Conservation (phyloP, 345 rosid species). For the Boechera divaricarpa region DNA sequence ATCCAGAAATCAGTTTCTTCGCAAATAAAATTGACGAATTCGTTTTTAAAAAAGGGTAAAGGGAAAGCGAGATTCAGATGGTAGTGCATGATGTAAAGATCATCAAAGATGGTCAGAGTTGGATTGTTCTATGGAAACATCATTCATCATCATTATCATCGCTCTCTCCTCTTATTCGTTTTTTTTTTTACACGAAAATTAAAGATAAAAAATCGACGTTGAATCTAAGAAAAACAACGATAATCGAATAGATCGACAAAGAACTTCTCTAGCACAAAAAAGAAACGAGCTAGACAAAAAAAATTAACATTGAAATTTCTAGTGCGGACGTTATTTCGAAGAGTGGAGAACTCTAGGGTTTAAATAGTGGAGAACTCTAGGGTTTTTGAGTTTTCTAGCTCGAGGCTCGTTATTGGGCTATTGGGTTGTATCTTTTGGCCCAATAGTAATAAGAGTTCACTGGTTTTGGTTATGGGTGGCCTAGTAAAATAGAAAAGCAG, state of each 20-base stretch:
- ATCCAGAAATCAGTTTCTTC: no score
- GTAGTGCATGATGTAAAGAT: constrained; percentile 47
- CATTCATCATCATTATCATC: constrained; percentile 44
- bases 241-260: background rate
- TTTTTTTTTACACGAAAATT: background rate
- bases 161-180: background rate
- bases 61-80: constrained; percentile 43
- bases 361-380: constrained; percentile 32
- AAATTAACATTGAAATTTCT: no score
- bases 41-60: no score
- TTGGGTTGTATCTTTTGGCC: constrained; percentile 26
- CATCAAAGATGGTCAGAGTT: constrained; percentile 42
- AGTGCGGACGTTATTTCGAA: background rate
- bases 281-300: no score
- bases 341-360: no score
- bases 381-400: constrained; percentile 28
- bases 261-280: background rate
- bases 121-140: constrained; percentile 48
- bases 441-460: constrained; percentile 7
- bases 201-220: background rate
- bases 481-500: background rate
- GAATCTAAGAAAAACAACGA: background rate
- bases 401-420: background rate
- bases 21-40: no score
- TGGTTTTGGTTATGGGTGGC: background rate